Conservation (phyloP, 2,329 filamentous ascomycete species). For the Pyrenochaeta sp. region DNA sequence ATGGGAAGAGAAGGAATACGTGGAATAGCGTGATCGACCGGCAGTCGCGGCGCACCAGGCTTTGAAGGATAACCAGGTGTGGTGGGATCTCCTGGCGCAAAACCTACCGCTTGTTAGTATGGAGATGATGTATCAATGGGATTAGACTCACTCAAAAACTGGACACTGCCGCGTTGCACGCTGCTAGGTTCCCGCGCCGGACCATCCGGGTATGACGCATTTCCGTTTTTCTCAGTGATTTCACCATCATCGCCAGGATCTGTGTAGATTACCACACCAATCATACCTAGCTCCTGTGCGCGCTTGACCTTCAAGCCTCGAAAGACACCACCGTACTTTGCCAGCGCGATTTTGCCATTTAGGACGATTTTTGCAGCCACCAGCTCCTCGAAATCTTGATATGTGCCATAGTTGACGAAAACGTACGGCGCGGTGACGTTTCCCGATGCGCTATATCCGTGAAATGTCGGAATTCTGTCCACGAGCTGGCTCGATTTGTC, state of each 20-base stretch:
- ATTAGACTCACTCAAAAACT: slow-evolving; percentile 60
- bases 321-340: slow-evolving; percentile 86
- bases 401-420: slow-evolving; percentile 92
- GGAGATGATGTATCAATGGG: too few relatives aligned
- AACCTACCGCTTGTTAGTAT: slow-evolving; percentile 52
- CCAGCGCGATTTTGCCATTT: slow-evolving; percentile 85
- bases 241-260: slow-evolving; percentile 91
- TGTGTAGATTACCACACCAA: slow-evolving; percentile 83
- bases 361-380: slow-evolving; percentile 76
- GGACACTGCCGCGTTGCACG: slow-evolving; percentile 87
- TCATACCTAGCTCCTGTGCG: slow-evolving; percentile 88
- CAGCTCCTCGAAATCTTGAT: slow-evolving; percentile 84
- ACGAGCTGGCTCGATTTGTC: slow-evolving; percentile 79
- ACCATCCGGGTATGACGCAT: slow-evolving; percentile 81
- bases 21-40: slow-evolving; percentile 75
- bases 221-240: slow-evolving; percentile 81
- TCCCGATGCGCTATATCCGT: slow-evolving; percentile 91
- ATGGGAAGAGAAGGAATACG: slow-evolving; percentile 91
- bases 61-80: slow-evolving; percentile 94
- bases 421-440: slow-evolving; percentile 90
- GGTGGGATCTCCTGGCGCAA: slow-evolving; percentile 77
- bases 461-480: slow-evolving; percentile 85
- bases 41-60: slow-evolving; percentile 80
- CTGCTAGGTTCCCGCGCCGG: slow-evolving; percentile 87
- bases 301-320: slow-evolving; percentile 91